Conservation (phyloP, 2,329 filamentous ascomycete genomes). For the Volutella citrinella region DNA sequence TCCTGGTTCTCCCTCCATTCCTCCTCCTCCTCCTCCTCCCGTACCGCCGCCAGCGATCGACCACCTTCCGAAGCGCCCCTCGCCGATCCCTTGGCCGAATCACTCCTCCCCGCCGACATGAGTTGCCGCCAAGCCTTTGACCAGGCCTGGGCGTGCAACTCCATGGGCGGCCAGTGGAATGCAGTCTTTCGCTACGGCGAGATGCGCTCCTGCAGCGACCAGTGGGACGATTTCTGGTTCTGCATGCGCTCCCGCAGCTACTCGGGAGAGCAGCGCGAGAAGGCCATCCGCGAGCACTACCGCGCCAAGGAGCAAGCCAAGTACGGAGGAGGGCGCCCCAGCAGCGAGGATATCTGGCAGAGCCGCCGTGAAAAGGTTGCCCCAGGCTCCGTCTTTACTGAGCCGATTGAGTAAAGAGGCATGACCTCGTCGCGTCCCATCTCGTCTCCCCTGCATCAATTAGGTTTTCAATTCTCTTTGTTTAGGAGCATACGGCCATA, state of each 20-base stretch:
- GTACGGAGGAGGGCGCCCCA: constrained; percentile 61
- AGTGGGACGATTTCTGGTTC: constrained; percentile 96
- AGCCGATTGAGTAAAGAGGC: constrained; percentile 35
- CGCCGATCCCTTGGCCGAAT: constrained; percentile 55
- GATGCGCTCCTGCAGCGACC: constrained; percentile 73
- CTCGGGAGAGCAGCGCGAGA: constrained; percentile 56
- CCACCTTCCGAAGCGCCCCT: constrained; percentile 22
- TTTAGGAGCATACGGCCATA: no score
- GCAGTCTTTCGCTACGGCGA: constrained; percentile 84
- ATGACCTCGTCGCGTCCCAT: no score
- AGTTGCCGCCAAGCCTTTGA: constrained; percentile 91
- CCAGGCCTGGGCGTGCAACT: constrained; percentile 90
- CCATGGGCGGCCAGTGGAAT: constrained; percentile 85
- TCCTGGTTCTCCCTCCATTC: constrained; percentile 36
- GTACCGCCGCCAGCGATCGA: constrained; percentile 14
- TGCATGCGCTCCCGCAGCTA: constrained; percentile 83
- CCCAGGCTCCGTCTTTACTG: constrained; percentile 44
- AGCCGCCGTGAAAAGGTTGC: constrained; percentile 61
- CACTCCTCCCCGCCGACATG: constrained; percentile 76
- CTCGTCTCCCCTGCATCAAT: no score
- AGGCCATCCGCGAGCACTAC: constrained; percentile 65
- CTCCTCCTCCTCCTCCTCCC: constrained; percentile 22
- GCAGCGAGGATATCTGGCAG: constrained; percentile 90
- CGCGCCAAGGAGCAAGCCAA: constrained; percentile 61
- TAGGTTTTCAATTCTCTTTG: no score